Evolutionary conservation across 305 asterid genomes (phyloP), one percentile per base, ranked within the genome.

Genomic region (Fraxinus angustifolia): DNA sequence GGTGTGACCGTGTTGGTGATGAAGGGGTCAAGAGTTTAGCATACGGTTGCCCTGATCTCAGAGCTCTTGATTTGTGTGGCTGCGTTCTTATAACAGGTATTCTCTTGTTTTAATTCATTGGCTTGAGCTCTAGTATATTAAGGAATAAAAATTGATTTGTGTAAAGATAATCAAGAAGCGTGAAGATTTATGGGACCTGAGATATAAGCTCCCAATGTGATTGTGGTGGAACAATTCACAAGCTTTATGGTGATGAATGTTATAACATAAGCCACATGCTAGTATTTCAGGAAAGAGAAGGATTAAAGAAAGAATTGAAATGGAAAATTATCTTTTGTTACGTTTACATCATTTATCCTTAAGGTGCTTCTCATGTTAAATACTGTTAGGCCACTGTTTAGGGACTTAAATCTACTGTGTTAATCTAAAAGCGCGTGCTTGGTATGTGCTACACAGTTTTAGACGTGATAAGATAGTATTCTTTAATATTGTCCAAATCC

Each of bases 1-100:
- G 99, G 99, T 96, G 99, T 26, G 99, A 96, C 50, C 89, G 88
- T 30, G 89, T 96, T 70, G 84, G 98, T 4, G 99, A 96, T 83
- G 94, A 87, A 76, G 99, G 98, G 31, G 95, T 96, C 16, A 96
- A 88, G 89, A 91, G 97, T 83, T 90, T 96, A 73, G 98, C 99
- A n/a, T 90, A 92, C 79, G 98, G 98, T 10, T 96, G 99, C 88
- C 97, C 97, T 72, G 92, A 93, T 86, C 91, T 96, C 75, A 84
- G 89, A 82, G 92, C 93, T 53, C 93, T 96, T 1, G 96, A 96
- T 87, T 88, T 94, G 87, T 94, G 99, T 34, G 98, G 98, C n/a
- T 94, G 98, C 62, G 91, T 93, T 86, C 97, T 91, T 74, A 93
- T 96, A 74, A 96, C 98, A 82, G 98, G 97, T 94, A 86, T 50